Evolutionary conservation across 2,329 filamentous ascomycete genomes (phyloP), one percentile per base, ranked within the genome.

Genomic region (Zymoseptoria brevis): DNA sequence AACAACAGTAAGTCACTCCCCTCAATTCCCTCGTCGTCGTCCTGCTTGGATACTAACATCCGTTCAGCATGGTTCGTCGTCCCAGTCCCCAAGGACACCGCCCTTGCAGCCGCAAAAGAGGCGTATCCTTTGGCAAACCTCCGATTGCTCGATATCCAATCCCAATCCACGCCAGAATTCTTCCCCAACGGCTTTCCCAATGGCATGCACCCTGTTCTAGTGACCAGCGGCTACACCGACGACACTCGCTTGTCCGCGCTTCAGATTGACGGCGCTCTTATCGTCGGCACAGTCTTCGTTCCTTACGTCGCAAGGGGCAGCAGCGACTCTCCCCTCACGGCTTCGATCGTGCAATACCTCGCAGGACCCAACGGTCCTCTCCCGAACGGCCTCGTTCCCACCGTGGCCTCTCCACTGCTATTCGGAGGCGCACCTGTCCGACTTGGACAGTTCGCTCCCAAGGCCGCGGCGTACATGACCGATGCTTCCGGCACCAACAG

Each of bases 201-300:
- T 19, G 60, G 58, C 24, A 58, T 56, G n/a, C 66, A 67, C n/a
- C 66, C 66, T 1, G 63, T 66, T 26, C 49, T 67, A 3, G 63
- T 60, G 9, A 56, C 16, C 26, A 56, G 53, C n/a, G 60, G 57
- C 19, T 54, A 30, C 13, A 57, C 45, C 29, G 64, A 57, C 55
- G 66, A 68, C 50, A 67, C 66, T 48, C 62, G 65, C 19, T 66
- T 67, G 60, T 58, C 60, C 4, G 59, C 57, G 7, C 56, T 67
- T 19, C 64, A 67, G 48, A 68, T 67, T 49, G 60, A 66, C 30
- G 66, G 64, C 7, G 59, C 54, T 1, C 57, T 66, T 3, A 49
- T 64, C 13, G 41, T 19, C 9, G 57, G 49, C 30, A 26, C 35
- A 2, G 35, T 64, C 21, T 63, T 64, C 22, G 60, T 61, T 4